Evolutionary conservation across 306 rosid species (phyloP).

Genomic region (Betula pendula): DNA sequence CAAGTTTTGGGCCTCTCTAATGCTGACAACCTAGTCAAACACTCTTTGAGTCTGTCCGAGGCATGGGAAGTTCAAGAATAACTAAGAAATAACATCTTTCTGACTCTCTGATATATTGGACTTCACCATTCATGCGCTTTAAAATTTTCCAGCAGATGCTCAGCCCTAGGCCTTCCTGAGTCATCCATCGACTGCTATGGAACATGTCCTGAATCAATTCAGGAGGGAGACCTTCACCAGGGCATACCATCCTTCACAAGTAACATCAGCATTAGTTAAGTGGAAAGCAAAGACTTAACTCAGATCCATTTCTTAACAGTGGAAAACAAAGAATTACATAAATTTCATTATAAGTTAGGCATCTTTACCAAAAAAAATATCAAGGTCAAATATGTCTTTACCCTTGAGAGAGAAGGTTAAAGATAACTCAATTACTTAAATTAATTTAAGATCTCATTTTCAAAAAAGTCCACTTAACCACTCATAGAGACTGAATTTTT

Average conservation of each 20-base stretch:
- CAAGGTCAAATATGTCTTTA: too few species aligned
- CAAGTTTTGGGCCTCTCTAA: slow-evolving; percentile 21
- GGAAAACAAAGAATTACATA: too few species aligned
- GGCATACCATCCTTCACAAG: slow-evolving; percentile 80
- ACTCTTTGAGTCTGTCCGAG: slow-evolving; percentile 38
- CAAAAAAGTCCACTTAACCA: too few species aligned
- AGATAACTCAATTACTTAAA: too few species aligned
- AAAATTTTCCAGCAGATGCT: slow-evolving; percentile 94
- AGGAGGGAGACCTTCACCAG: slow-evolving; percentile 95
- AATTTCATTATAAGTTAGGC: too few species aligned
- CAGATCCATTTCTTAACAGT: background rate
- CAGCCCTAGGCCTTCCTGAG: slow-evolving; percentile 88
- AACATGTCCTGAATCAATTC: slow-evolving; percentile 95
- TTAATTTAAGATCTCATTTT: too few species aligned
- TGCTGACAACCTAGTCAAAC: slow-evolving; percentile 38
- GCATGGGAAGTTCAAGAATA: slow-evolving; percentile 79
- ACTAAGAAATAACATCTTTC: slow-evolving; percentile 83
- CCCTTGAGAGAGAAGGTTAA: too few species aligned
- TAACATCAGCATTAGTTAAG: slow-evolving; percentile 14
- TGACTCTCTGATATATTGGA: slow-evolving; percentile 91
- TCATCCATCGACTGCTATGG: slow-evolving; percentile 73
- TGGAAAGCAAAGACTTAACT: background rate
- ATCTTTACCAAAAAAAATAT: too few species aligned
- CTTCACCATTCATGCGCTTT: slow-evolving; percentile 89
- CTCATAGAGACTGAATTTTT: too few species aligned